phyloP scores from a whole-genome alignment of 768 basidiomycete species.

The Dendrothele bispora region DNA sequence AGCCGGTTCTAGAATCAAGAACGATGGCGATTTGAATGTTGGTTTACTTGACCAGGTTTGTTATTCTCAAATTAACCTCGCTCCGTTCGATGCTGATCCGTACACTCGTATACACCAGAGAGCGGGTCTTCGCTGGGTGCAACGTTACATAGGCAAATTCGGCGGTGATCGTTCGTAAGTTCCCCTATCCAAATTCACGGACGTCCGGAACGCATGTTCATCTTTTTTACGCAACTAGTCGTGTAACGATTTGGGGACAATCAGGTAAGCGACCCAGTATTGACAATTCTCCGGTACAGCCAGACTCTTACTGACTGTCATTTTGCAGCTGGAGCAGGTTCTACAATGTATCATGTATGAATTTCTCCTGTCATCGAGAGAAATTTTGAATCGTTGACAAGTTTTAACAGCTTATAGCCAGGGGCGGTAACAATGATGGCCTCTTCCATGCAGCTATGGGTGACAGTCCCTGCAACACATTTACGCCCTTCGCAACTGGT shows the following conservation, averaged over 20 bases:
- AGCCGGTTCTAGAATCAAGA: constrained; percentile 31
- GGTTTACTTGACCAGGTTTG: constrained; percentile 42
- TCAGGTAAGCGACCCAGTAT: no score
- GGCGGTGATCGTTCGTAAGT: constrained; percentile 6
- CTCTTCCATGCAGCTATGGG: constrained; percentile 44
- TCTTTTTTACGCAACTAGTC: no score
- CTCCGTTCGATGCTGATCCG: no score
- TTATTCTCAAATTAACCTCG: not conserved
- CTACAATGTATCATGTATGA: constrained; percentile 39
- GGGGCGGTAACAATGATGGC: constrained; percentile 36
- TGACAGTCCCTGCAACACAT: constrained; percentile 42
- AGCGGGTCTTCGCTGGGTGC: constrained; percentile 2
- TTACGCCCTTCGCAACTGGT: constrained; percentile 30
- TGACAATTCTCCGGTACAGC: no score
- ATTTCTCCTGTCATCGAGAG: not conserved
- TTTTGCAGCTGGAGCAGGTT: constrained; percentile 27
- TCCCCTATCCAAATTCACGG: no score
- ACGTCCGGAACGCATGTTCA: no score
- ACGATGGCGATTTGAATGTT: constrained; percentile 34
- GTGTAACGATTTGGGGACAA: constrained; percentile 15
- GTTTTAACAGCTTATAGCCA: constrained; percentile 38
- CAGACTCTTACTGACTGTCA: no score
- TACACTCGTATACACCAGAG: no score
- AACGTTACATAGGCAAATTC: constrained; percentile 5
- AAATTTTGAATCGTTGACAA: not conserved